phyloP scores from a whole-genome alignment of 2,329 filamentous ascomycete genomes.

The Penicillium sp. region DNA sequence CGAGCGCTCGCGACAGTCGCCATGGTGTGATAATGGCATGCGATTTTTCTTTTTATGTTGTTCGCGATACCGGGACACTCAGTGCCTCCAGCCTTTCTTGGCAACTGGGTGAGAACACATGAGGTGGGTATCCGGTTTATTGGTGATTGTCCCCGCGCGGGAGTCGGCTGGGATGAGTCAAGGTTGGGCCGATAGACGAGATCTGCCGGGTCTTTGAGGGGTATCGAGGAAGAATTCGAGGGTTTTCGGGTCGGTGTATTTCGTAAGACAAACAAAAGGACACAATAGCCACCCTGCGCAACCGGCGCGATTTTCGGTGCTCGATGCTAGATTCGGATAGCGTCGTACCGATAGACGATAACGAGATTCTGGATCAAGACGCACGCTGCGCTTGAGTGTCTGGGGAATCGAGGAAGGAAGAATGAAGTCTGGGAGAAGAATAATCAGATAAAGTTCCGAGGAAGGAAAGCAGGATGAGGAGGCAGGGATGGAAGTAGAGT shows the following conservation, averaged over 20 bases:
- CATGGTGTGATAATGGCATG: constrained; percentile 17
- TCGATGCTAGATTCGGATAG: constrained; percentile 2
- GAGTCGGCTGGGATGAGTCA: constrained; percentile 5
- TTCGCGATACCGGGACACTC: constrained; percentile 10
- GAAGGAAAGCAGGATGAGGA: constrained; percentile 12
- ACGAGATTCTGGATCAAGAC: neutral
- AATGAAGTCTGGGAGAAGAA: constrained; percentile 3
- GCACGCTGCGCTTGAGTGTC: neutral
- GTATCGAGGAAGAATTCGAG: neutral
- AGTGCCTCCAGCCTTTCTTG: neutral
- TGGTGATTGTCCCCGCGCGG: constrained; percentile 6
- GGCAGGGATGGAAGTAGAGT: constrained; percentile 21
- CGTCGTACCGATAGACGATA: constrained; percentile 5
- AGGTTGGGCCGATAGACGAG: neutral
- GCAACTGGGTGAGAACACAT: constrained; percentile 17
- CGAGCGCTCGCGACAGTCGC: constrained; percentile 9
- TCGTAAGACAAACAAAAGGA: neutral
- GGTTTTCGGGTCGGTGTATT: neutral
- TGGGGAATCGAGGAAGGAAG: neutral
- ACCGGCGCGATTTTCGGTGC: constrained; percentile 20
- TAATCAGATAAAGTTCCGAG: neutral
- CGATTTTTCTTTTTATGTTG: constrained; percentile 7
- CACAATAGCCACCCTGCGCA: constrained; percentile 19
- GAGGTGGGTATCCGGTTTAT: constrained; percentile 3
- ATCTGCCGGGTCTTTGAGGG: neutral